Conservation (phyloP, 2,329 filamentous ascomycete genomes). For the Trichoderma sp. region DNA sequence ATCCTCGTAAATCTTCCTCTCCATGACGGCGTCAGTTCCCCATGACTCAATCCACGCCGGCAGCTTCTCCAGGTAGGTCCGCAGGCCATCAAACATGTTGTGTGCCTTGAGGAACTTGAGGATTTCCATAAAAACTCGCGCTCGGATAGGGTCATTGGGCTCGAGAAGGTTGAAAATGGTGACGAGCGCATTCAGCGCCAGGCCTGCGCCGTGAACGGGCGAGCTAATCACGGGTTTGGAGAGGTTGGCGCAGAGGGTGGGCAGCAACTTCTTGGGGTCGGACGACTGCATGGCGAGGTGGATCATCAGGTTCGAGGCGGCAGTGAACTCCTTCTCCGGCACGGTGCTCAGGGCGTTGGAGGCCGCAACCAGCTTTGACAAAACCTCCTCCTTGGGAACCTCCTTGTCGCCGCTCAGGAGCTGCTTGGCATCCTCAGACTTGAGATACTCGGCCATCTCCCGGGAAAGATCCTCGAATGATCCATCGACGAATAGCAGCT, state of each 20-base stretch:
- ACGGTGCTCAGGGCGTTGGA: constrained; percentile 75
- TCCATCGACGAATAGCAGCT: constrained; percentile 80
- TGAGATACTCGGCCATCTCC: constrained; percentile 93
- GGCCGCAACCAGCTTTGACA: constrained; percentile 84
- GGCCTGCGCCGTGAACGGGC: constrained; percentile 75
- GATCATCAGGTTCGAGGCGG: constrained; percentile 94
- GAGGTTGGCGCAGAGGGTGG: constrained; percentile 85
- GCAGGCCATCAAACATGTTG: constrained; percentile 77
- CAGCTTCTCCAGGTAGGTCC: constrained; percentile 78
- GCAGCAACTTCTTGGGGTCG: constrained; percentile 81
- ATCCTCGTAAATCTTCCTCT: constrained; percentile 79
- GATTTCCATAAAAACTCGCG: constrained; percentile 86
- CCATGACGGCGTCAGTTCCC: constrained; percentile 77
- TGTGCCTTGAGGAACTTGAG: constrained; percentile 75
- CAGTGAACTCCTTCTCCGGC: constrained; percentile 94
- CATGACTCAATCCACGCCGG: constrained; percentile 79
- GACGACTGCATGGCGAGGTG: constrained; percentile 86
- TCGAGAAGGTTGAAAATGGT: constrained; percentile 95
- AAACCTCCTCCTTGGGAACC: constrained; percentile 69
- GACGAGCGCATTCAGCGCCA: constrained; percentile 86
- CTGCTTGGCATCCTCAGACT: constrained; percentile 73
- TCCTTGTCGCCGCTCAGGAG: constrained; percentile 70
- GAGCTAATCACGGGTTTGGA: constrained; percentile 82
- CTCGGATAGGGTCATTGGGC: constrained; percentile 72
- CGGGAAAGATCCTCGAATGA: constrained; percentile 87